Conservation (phyloP, 305 asterid species). For the Ruellia speciosa region DNA sequence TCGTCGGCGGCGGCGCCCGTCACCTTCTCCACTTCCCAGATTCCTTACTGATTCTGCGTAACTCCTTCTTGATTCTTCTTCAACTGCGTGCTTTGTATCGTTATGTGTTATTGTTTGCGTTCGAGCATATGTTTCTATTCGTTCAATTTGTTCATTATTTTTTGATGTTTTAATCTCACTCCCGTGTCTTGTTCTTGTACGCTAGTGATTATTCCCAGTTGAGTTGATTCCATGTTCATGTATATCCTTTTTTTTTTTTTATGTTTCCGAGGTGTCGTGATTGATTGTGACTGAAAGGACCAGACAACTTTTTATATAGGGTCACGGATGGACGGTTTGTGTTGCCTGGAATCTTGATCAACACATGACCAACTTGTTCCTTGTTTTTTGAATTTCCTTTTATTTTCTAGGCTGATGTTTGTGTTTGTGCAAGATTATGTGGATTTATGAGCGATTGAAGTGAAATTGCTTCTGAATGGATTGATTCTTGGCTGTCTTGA, state of each 20-base stretch:
- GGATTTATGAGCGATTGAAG: neutral
- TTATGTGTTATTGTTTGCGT: too few relatives aligned
- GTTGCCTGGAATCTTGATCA: neutral
- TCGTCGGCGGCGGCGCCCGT: too few relatives aligned
- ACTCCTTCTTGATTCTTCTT: too few relatives aligned
- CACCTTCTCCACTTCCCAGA: too few relatives aligned
- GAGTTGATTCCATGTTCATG: slow-evolving; percentile 11
- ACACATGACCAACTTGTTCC: slow-evolving; percentile 4
- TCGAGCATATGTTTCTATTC: too few relatives aligned
- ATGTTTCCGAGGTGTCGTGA: slow-evolving; percentile 6
- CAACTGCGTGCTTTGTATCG: too few relatives aligned
- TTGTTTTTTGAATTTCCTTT: neutral
- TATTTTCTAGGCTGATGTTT: too few relatives aligned
- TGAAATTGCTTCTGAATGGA: neutral
- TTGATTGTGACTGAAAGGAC: neutral
- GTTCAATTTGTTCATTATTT: too few relatives aligned
- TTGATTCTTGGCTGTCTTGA: neutral
- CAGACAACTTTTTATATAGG: slow-evolving; percentile 7
- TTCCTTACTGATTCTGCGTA: too few relatives aligned
- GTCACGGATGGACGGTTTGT: neutral
- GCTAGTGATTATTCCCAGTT: neutral
- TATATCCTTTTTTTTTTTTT: slow-evolving; percentile 8
- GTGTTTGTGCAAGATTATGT: neutral
- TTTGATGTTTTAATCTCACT: too few relatives aligned
- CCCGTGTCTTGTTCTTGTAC: neutral